A percentile compares a stretch with the other conserved stretches of the same genome.
Evolutionary conservation across 2,329 filamentous ascomycete species (phyloP).

Genomic region (Penicillium sp.): DNA sequence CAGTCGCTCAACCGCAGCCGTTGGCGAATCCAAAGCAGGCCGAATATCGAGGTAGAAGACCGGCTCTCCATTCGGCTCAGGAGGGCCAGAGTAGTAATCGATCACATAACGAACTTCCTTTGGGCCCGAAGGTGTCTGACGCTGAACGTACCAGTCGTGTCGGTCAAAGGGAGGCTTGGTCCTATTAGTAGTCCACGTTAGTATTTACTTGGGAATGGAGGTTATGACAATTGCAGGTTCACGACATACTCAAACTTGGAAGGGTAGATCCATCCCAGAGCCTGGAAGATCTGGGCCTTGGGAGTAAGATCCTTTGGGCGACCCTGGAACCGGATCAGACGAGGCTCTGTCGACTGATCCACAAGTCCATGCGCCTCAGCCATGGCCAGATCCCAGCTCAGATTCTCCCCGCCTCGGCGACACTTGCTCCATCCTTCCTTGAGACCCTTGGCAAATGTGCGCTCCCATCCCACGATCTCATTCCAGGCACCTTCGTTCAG

Average conservation of each 20-base stretch:
- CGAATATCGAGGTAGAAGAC: slow-evolving; percentile 95
- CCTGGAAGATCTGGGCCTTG: slow-evolving; percentile 80
- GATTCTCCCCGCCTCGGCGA: slow-evolving; percentile 69
- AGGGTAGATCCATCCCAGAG: slow-evolving; percentile 77
- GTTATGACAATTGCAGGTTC: not conserved
- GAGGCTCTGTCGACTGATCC: slow-evolving; percentile 56
- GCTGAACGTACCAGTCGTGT: slow-evolving; percentile 92
- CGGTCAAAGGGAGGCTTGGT: slow-evolving; percentile 89
- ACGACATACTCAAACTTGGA: slow-evolving; percentile 67
- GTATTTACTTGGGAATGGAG: not conserved
- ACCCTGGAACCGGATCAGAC: slow-evolving; percentile 82
- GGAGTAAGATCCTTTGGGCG: slow-evolving; percentile 86
- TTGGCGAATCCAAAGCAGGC: slow-evolving; percentile 80
- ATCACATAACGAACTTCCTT: slow-evolving; percentile 92
- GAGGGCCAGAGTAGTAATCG: slow-evolving; percentile 87
- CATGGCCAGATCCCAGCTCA: slow-evolving; percentile 55
- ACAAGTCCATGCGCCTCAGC: slow-evolving; percentile 42
- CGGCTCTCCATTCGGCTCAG: slow-evolving; percentile 81
- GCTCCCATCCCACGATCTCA: slow-evolving; percentile 93
- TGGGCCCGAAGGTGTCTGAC: slow-evolving; percentile 64
- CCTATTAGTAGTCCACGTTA: slow-evolving; percentile 41
- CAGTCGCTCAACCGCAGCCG: slow-evolving; percentile 74
- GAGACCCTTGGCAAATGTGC: slow-evolving; percentile 74
- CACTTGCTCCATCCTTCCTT: slow-evolving; percentile 71
- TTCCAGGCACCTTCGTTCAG: slow-evolving; percentile 96